phyloP scores from a whole-genome alignment of 345 rosid genomes.

The Orychophragmus violaceus region DNA sequence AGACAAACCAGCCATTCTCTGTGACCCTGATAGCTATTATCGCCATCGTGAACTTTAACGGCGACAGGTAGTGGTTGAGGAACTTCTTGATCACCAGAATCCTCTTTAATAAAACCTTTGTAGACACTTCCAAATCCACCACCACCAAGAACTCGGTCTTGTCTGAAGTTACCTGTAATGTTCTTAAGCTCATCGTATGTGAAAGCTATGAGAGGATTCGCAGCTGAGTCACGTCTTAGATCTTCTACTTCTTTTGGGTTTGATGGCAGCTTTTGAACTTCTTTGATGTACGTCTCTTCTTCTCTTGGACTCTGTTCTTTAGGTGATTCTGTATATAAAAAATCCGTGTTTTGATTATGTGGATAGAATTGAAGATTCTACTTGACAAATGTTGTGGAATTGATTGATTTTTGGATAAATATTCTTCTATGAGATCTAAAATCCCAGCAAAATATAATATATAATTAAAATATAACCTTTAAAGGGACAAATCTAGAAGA shows the following conservation, averaged over 20 bases:
- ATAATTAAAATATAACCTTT: not conserved
- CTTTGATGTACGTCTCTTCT: constrained; percentile 29
- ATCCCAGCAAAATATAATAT: not conserved
- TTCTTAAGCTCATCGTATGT: constrained; percentile 64
- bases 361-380: not conserved
- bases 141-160: constrained; percentile 87
- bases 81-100: constrained; percentile 46
- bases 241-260: constrained; percentile 96
- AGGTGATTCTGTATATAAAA: constrained; percentile 47
- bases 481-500: constrained; percentile 12
- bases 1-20: constrained; percentile 95
- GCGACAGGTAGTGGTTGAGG: constrained; percentile 72
- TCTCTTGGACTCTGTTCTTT: constrained; percentile 43
- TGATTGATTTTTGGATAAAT: not conserved
- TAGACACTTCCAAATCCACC: constrained; percentile 96
- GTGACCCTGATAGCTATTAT: constrained; percentile 89
- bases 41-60: constrained; percentile 94
- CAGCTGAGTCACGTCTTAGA: constrained; percentile 66
- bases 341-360: not conserved
- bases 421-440: not conserved
- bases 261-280: constrained; percentile 65
- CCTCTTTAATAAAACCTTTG: constrained; percentile 69
- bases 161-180: constrained; percentile 81
- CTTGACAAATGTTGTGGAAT: not conserved
- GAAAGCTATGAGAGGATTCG: constrained; percentile 83